Evolutionary conservation across 371 early-diverging fungal genomes (phyloP).

Genomic region (Actinomucor elegans): DNA sequence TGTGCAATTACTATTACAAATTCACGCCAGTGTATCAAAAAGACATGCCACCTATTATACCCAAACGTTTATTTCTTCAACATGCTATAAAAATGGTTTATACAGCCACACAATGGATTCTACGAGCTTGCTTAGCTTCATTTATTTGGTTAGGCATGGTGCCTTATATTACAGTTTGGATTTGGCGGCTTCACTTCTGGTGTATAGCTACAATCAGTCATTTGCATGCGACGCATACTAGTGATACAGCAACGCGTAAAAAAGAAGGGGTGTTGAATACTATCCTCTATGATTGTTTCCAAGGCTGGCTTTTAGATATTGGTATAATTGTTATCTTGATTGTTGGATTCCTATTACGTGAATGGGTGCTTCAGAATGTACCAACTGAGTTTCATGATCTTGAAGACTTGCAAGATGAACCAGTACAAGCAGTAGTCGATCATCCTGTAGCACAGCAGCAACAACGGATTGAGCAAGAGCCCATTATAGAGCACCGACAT

Average conservation of each 20-base stretch:
- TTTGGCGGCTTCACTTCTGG: slow-evolving; percentile 9
- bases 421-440: slow-evolving; percentile 45
- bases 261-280: slow-evolving; percentile 24
- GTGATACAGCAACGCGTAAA: too few relatives aligned
- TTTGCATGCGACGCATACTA: not conserved
- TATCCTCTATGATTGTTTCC: slow-evolving; percentile 75
- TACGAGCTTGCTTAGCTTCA: not conserved
- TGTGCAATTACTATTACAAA: slow-evolving; percentile 80
- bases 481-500: not conserved
- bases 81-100: not conserved
- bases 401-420: slow-evolving; percentile 6
- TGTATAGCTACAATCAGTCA: not conserved
- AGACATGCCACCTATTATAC: slow-evolving; percentile 70
- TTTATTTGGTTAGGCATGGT: slow-evolving; percentile 8
- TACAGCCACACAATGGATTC: not conserved
- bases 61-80: slow-evolving; percentile 49
- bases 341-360: slow-evolving; percentile 74
- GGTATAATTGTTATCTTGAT: slow-evolving; percentile 72
- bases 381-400: slow-evolving; percentile 22
- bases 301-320: slow-evolving; percentile 80
- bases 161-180: slow-evolving; percentile 10
- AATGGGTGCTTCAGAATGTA: slow-evolving; percentile 82
- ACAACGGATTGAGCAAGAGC: not conserved
- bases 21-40: slow-evolving; percentile 82
- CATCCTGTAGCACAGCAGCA: too few relatives aligned